Evolutionary conservation across 805 yeast species (phyloP).

Genomic region (Torulaspora quercuum): DNA sequence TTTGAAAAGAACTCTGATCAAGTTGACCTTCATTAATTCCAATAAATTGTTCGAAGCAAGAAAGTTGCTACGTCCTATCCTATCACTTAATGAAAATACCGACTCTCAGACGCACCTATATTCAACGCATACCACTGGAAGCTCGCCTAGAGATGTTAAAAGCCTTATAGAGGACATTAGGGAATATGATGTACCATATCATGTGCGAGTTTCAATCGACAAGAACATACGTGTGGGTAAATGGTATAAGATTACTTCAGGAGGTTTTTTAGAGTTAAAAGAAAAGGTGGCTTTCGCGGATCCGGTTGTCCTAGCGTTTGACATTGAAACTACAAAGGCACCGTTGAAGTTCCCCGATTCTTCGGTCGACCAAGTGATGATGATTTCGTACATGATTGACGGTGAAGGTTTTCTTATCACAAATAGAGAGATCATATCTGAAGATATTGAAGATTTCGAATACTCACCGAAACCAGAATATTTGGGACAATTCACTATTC

Average conservation of each 20-base stretch:
- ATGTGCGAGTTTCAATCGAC: constrained; percentile 94
- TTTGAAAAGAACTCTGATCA: constrained; percentile 56
- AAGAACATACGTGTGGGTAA: constrained; percentile 84
- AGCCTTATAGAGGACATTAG: constrained; percentile 69
- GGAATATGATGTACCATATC: constrained; percentile 96
- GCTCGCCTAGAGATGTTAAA: constrained; percentile 52
- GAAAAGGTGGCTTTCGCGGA: constrained; percentile 93
- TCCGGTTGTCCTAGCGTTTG: constrained; percentile 94
- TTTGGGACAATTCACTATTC: constrained; percentile 83
- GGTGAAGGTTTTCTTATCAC: constrained; percentile 95
- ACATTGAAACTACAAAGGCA: constrained; percentile 95
- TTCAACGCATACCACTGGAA: constrained; percentile 20
- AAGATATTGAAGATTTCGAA: constrained; percentile 95
- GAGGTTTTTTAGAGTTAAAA: constrained; percentile 50
- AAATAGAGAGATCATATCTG: constrained; percentile 87
- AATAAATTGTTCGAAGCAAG: constrained; percentile 74
- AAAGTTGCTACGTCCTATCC: constrained; percentile 62
- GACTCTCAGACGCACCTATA: constrained; percentile 66
- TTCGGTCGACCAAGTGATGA: constrained; percentile 87
- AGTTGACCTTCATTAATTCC: constrained; percentile 70
- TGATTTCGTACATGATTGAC: constrained; percentile 99
- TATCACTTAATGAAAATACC: constrained; percentile 60
- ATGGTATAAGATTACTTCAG: constrained; percentile 82
- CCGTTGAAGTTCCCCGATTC: constrained; percentile 96
- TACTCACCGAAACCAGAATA: constrained; percentile 97